A percentile compares a stretch with the other conserved stretches of the same genome.
These are phyloP conservation scores for Colletotrichum sublineola DNA, from an alignment of 2,329 filamentous ascomycete genomes.

Conservation along the genomic window DNA sequence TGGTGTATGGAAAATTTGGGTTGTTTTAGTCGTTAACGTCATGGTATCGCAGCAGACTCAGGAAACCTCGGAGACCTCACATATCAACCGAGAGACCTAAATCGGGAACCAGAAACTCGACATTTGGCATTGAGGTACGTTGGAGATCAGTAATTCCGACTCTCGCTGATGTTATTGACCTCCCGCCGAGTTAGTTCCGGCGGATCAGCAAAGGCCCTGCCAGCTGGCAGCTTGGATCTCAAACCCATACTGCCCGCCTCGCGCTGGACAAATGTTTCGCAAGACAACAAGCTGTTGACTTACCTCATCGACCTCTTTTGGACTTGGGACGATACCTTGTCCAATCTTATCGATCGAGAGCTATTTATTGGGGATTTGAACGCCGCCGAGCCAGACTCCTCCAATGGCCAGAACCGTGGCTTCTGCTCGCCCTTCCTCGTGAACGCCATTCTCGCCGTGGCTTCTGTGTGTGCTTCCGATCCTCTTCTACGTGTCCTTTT, in stretches of 20 bases:
- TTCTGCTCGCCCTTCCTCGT: conserved; percentile 47
- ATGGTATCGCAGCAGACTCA: background rate
- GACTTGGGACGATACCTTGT: conserved; percentile 45
- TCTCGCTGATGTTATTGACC: background rate
- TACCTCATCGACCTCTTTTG: conserved; percentile 45
- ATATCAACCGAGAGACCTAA: background rate
- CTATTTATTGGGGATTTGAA: conserved; percentile 42
- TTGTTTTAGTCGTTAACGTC: background rate
- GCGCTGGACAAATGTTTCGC: conserved; percentile 43
- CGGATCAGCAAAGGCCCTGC: background rate
- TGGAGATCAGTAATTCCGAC: too few species aligned
- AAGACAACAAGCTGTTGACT: conserved; percentile 41
- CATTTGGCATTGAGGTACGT: background rate
- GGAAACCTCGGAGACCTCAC: background rate
- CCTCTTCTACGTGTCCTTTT: background rate
- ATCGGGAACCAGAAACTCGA: background rate
- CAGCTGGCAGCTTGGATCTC: background rate
- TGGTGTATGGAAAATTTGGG: background rate
- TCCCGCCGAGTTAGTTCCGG: background rate
- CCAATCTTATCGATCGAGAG: conserved; percentile 40
- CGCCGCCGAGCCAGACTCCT: too few species aligned
- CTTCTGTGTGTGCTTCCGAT: conserved; percentile 37
- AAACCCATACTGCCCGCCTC: conserved; percentile 40
- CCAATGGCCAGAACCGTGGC: background rate
- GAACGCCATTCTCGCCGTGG: conserved; percentile 45